Evolutionary conservation across 768 basidiomycete genomes (phyloP).

Genomic region (Suillus decipiens): DNA sequence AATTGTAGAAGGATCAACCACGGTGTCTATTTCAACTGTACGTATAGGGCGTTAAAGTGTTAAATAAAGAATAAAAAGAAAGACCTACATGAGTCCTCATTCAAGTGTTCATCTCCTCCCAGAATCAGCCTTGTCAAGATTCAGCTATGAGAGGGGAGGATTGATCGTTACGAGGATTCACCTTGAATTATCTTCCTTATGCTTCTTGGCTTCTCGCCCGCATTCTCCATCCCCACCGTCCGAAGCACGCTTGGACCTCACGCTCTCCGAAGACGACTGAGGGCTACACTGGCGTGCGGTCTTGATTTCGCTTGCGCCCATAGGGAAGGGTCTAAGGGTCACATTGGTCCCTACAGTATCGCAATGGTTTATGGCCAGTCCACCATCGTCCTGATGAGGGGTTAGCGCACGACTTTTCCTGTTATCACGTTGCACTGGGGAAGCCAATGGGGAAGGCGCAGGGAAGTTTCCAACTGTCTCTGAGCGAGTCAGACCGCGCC

Average conservation of each 20-base stretch:
- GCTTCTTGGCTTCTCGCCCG: constrained; percentile 33
- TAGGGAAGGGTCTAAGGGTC: constrained; percentile 43
- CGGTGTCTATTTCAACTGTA: constrained; percentile 52
- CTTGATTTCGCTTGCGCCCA: constrained; percentile 47
- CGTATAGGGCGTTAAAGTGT: constrained; percentile 6
- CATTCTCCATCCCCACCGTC: constrained; percentile 32
- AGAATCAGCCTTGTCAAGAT: neutral
- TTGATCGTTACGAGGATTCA: constrained; percentile 6
- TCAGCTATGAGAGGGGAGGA: neutral
- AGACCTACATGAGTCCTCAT: constrained; percentile 46
- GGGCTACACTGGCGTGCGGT: constrained; percentile 37
- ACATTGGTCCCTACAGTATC: neutral
- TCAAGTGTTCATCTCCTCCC: neutral
- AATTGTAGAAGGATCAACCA: constrained; percentile 62
- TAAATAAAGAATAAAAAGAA: neutral
- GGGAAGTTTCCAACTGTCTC: constrained; percentile 19
- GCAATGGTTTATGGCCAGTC: neutral
- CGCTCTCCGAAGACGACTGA: constrained; percentile 17
- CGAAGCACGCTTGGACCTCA: constrained; percentile 32
- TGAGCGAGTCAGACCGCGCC: neutral
- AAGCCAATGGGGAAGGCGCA: constrained; percentile 25
- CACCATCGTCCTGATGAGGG: constrained; percentile 8
- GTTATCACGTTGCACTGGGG: constrained; percentile 9
- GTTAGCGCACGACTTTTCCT: constrained; percentile 19
- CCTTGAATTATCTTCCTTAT: constrained; percentile 29